Evolutionary conservation across 176 grass and related monocot genomes (phyloP).

Genomic region (Zoysia japonica): DNA sequence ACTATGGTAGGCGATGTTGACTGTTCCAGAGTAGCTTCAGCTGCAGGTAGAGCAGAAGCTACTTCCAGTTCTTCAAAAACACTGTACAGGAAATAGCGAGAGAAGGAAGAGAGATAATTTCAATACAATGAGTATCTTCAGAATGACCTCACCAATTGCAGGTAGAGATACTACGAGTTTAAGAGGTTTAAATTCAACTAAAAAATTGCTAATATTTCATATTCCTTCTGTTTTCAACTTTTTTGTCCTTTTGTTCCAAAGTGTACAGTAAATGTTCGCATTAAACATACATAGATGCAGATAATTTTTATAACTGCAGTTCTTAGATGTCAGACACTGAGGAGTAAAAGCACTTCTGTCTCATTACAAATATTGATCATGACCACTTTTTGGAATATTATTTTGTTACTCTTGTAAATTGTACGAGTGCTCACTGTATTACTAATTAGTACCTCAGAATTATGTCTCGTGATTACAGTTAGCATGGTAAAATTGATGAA

Average conservation of each 20-base stretch:
- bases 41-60: constrained; percentile 40
- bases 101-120: constrained; percentile 20
- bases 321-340: background rate
- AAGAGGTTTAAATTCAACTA: constrained; percentile 1
- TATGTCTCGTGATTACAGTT: background rate
- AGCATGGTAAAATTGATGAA: constrained; percentile 17
- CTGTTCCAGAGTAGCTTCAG: constrained; percentile 46
- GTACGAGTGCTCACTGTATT: background rate
- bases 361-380: constrained; percentile 16
- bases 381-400: background rate
- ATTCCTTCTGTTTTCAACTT: background rate
- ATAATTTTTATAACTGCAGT: background rate
- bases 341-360: background rate
- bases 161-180: constrained; percentile 8
- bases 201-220: constrained; percentile 5
- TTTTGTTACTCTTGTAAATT: constrained; percentile 2
- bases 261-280: background rate
- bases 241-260: background rate
- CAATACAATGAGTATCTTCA: background rate
- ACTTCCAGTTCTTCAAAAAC: constrained; percentile 57
- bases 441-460: background rate
- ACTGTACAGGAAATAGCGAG: constrained; percentile 34
- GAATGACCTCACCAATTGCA: background rate
- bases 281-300: background rate
- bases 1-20: constrained; percentile 3